phyloP scores from a whole-genome alignment of 129 eudicot genomes.

The Deinandra increscens region DNA sequence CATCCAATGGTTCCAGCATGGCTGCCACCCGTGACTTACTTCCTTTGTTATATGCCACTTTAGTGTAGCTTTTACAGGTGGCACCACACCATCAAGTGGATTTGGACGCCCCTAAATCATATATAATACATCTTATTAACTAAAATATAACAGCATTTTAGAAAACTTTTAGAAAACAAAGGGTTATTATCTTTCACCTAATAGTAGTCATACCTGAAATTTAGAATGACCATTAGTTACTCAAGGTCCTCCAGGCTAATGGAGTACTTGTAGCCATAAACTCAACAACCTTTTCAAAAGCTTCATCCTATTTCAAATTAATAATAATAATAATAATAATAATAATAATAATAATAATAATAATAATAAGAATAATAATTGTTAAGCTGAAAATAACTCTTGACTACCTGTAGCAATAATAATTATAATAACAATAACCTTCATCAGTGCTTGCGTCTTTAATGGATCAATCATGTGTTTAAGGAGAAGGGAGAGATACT shows the following conservation, averaged over 20 bases:
- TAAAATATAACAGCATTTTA: not conserved
- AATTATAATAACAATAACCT: slow-evolving; percentile 50
- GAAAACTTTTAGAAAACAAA: not conserved
- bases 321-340: no score
- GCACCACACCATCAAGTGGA: slow-evolving; percentile 75
- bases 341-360: no score
- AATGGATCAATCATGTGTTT: slow-evolving; percentile 87
- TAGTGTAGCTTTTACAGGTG: slow-evolving; percentile 87
- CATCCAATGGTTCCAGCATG: slow-evolving; percentile 85
- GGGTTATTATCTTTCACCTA: not conserved
- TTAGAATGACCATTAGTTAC: slow-evolving; percentile 64
- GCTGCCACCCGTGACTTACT: slow-evolving; percentile 83
- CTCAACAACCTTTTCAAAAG: slow-evolving; percentile 89
- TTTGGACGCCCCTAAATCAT: slow-evolving; percentile 62
- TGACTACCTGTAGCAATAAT: not conserved
- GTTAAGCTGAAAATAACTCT: not conserved
- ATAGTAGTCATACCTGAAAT: slow-evolving; percentile 55
- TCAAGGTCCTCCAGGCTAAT: slow-evolving; percentile 90
- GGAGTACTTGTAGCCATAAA: slow-evolving; percentile 93
- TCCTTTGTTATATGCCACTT: slow-evolving; percentile 90
- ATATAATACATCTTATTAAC: not conserved
- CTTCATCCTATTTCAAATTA: slow-evolving; percentile 78
- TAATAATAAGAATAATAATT: not conserved
- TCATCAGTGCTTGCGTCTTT: slow-evolving; percentile 52
- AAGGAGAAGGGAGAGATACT: slow-evolving; percentile 67